phyloP scores from a whole-genome alignment of 345 rosid species.

The Camelina hispida region DNA sequence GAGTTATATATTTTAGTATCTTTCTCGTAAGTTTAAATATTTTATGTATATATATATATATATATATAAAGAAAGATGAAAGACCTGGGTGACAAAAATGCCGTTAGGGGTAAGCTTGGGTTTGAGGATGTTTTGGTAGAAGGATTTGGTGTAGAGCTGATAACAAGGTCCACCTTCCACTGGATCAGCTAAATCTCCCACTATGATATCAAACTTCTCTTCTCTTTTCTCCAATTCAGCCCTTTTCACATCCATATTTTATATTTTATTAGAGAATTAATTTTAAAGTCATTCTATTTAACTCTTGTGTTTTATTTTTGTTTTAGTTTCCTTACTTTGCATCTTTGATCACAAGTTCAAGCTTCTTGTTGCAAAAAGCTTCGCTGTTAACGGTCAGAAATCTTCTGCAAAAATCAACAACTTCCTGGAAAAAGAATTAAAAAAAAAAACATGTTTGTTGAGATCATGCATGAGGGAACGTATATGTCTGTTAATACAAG shows the following conservation, averaged over 20 bases:
- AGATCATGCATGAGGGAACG: conserved; percentile 2
- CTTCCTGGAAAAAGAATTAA: conserved; percentile 67
- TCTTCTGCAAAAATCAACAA: conserved; percentile 80
- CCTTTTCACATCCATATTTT: conserved; percentile 48
- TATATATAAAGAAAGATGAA: not conserved
- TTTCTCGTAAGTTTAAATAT: not conserved
- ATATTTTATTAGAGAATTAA: not conserved
- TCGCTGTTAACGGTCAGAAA: conserved; percentile 71
- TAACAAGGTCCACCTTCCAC: conserved; percentile 99
- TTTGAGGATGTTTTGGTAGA: conserved; percentile 77
- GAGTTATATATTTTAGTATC: not conserved
- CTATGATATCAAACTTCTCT: conserved; percentile 81
- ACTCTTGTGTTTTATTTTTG: not conserved
- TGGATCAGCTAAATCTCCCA: conserved; percentile 98
- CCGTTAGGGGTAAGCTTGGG: conserved; percentile 79
- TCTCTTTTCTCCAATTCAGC: conserved; percentile 77
- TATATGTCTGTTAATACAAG: not conserved
- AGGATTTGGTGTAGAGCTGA: conserved; percentile 94
- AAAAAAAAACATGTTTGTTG: conserved; percentile 3
- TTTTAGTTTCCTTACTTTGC: conserved; percentile 65
- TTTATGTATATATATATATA: no score
- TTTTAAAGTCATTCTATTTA: not conserved
- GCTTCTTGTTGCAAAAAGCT: conserved; percentile 80
- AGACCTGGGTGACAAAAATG: conserved; percentile 91
- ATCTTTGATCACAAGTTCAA: conserved; percentile 76